Conservation (phyloP, 106 monocot genomes). For the Allium sativum region DNA sequence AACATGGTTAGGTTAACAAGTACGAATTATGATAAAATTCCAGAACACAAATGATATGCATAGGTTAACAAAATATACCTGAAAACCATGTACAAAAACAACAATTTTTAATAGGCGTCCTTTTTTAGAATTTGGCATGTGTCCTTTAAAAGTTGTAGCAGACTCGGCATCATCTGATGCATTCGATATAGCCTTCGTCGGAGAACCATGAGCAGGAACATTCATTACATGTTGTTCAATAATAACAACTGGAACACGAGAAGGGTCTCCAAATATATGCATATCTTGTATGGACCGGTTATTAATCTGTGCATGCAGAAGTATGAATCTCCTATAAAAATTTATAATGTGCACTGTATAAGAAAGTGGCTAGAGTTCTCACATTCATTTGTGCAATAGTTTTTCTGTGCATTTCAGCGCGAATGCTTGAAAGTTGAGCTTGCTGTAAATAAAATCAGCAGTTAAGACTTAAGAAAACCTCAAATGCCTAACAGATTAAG, state of each 20-base stretch:
- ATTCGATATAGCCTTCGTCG: slow-evolving; percentile 18
- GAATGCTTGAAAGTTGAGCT: slow-evolving; percentile 45
- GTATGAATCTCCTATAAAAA: slow-evolving; percentile 1
- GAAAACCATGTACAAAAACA: slow-evolving; percentile 99
- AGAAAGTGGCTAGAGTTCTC: not conserved
- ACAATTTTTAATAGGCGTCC: slow-evolving; percentile 50
- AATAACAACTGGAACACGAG: slow-evolving; percentile 70
- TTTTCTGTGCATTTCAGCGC: slow-evolving; percentile 90
- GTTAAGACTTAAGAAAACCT: slow-evolving; percentile 2
- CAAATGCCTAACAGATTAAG: too few relatives aligned
- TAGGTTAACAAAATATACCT: slow-evolving; percentile 29
- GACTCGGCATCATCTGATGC: slow-evolving; percentile 25
- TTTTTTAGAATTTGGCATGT: slow-evolving; percentile 29
- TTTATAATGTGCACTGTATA: not conserved
- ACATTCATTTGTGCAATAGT: slow-evolving; percentile 97
- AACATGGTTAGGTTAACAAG: too few relatives aligned
- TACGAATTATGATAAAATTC: too few relatives aligned
- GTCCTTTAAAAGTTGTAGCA: slow-evolving; percentile 10
- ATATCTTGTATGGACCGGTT: slow-evolving; percentile 79
- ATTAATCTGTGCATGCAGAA: slow-evolving; percentile 56
- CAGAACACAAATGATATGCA: too few relatives aligned
- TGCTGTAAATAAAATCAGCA: slow-evolving; percentile 41
- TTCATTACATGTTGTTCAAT: slow-evolving; percentile 81
- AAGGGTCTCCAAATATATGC: slow-evolving; percentile 90
- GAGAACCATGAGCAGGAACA: slow-evolving; percentile 36